These are phyloP conservation scores for Aspergillus sergii DNA, from an alignment of 2,329 filamentous ascomycete genomes.

Conservation along the genomic window DNA sequence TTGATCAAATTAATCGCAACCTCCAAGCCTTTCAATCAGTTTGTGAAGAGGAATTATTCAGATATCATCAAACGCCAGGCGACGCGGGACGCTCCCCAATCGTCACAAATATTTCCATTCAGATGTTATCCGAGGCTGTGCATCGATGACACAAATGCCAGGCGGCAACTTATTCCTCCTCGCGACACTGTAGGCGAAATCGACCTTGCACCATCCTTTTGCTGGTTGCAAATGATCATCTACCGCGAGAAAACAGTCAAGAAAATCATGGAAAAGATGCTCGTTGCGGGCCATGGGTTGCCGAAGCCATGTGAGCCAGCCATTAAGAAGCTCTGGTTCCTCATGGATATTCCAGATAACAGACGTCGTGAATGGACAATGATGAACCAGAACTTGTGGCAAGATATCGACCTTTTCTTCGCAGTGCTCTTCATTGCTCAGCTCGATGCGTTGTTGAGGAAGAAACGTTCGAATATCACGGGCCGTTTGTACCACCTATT, in stretches of 20 bases:
- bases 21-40: slow-evolving; percentile 63
- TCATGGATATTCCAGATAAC: slow-evolving; percentile 68
- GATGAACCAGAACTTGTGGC: slow-evolving; percentile 57
- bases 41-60: slow-evolving; percentile 62
- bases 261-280: slow-evolving; percentile 66
- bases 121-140: slow-evolving; percentile 60
- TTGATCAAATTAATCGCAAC: slow-evolving; percentile 67
- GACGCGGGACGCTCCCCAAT: slow-evolving; percentile 55
- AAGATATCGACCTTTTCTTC: slow-evolving; percentile 62
- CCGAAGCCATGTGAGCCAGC: slow-evolving; percentile 52
- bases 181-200: background rate
- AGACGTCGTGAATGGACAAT: slow-evolving; percentile 58
- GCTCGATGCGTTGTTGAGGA: slow-evolving; percentile 68
- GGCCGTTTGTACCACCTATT: slow-evolving; percentile 59
- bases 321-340: slow-evolving; percentile 70
- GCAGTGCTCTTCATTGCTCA: slow-evolving; percentile 70
- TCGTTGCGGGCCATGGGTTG: slow-evolving; percentile 59
- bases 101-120: slow-evolving; percentile 63
- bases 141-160: slow-evolving; percentile 38
- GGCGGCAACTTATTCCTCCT: slow-evolving; percentile 50
- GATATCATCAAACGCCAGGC: slow-evolving; percentile 62
- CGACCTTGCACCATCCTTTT: slow-evolving; percentile 61
- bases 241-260: slow-evolving; percentile 59
- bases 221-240: slow-evolving; percentile 69
- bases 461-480: slow-evolving; percentile 57